Evolutionary conservation across 2,329 filamentous ascomycete species (phyloP).

Genomic region (Cucurbitaria berberidis): DNA sequence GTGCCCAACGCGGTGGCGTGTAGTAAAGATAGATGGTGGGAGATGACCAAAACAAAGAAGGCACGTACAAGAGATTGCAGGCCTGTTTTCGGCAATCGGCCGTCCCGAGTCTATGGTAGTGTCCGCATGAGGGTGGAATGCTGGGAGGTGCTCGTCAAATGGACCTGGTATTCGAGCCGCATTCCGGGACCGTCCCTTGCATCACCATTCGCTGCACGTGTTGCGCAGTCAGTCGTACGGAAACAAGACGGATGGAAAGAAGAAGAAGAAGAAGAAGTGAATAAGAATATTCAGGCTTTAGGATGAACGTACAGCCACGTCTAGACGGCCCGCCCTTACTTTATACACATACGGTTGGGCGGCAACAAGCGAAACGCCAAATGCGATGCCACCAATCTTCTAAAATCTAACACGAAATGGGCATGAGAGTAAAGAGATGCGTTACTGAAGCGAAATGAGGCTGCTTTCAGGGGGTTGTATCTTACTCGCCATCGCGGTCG

Average conservation of each 20-base stretch:
- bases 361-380: slow-evolving; percentile 26
- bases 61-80: slow-evolving; percentile 29
- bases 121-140: slow-evolving; percentile 12
- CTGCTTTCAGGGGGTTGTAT: neutral
- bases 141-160: slow-evolving; percentile 13
- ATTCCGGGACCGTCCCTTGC: slow-evolving; percentile 29
- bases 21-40: slow-evolving; percentile 13
- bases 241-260: neutral
- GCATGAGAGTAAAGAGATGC: slow-evolving; percentile 14
- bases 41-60: slow-evolving; percentile 36
- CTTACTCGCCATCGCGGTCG: slow-evolving; percentile 49
- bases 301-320: slow-evolving; percentile 5
- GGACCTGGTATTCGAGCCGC: slow-evolving; percentile 15
- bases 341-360: slow-evolving; percentile 10
- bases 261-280: neutral
- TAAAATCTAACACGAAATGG: slow-evolving; percentile 10
- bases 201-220: slow-evolving; percentile 1
- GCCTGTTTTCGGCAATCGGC: slow-evolving; percentile 20
- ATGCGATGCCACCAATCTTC: slow-evolving; percentile 28
- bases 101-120: slow-evolving; percentile 8
- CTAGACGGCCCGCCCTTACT: slow-evolving; percentile 14
- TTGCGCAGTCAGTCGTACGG: slow-evolving; percentile 4
- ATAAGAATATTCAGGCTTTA: slow-evolving; percentile 8
- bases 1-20: slow-evolving; percentile 12
- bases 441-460: neutral